A percentile compares a stretch with the other conserved stretches of the same genome.
phyloP scores from a whole-genome alignment of 768 basidiomycete genomes.

The Amanita rubescens region DNA sequence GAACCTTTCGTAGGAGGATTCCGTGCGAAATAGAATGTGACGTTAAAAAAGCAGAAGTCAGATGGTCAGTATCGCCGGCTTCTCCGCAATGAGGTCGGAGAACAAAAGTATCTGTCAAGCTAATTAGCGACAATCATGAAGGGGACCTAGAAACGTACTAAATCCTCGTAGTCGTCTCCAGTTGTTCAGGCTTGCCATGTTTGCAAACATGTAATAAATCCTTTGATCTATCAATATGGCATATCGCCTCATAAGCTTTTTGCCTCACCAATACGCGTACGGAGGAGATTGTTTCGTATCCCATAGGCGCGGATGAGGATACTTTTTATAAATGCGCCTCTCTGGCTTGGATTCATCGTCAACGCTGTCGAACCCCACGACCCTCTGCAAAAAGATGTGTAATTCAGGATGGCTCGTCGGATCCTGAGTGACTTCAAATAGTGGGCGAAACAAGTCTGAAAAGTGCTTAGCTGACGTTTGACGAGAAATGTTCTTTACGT shows the following conservation, averaged over 20 bases:
- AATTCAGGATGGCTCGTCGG: constrained; percentile 88
- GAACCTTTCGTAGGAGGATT: constrained; percentile 96
- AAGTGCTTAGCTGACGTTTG: not conserved
- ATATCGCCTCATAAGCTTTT: not conserved
- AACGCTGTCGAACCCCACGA: constrained; percentile 96
- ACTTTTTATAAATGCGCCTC: constrained; percentile 86
- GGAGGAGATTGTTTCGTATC: constrained; percentile 85
- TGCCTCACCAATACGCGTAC: constrained; percentile 81
- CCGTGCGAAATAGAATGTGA: constrained; percentile 99
- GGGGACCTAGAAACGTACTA: constrained; percentile 46
- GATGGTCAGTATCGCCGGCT: constrained; percentile 96
- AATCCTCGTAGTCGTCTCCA: constrained; percentile 87
- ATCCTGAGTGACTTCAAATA: constrained; percentile 95
- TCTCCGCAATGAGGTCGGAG: constrained; percentile 96
- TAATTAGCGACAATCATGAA: not conserved
- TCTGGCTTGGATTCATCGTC: constrained; percentile 97
- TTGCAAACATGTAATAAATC: constrained; percentile 98
- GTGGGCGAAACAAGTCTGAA: constrained; percentile 82
- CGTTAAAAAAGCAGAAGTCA: constrained; percentile 92
- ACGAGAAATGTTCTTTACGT: constrained; percentile 22
- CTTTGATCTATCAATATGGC: constrained; percentile 28
- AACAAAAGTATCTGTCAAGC: constrained; percentile 78
- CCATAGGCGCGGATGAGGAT: constrained; percentile 89
- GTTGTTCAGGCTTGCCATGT: constrained; percentile 90
- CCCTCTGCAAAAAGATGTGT: constrained; percentile 91